Evolutionary conservation across 768 basidiomycete species (phyloP).

Genomic region (Termitomyces sp.): DNA sequence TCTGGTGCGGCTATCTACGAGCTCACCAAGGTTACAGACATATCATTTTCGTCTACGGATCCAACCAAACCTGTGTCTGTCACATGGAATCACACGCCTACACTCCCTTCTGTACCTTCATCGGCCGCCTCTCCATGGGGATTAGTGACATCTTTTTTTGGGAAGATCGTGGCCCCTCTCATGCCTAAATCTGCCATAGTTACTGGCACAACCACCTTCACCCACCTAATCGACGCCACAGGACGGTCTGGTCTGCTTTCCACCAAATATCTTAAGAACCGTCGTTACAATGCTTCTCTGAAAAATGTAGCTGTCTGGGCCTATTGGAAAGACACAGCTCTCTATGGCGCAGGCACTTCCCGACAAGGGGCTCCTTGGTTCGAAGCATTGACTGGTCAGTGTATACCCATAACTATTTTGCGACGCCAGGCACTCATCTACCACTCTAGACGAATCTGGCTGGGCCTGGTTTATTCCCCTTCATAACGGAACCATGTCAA

Average conservation of each 20-base stretch:
- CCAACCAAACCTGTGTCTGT: conserved; percentile 44
- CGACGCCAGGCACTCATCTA: background rate
- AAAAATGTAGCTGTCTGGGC: conserved; percentile 78
- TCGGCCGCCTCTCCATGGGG: conserved; percentile 34
- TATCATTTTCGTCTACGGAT: conserved; percentile 37
- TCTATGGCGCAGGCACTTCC: conserved; percentile 43
- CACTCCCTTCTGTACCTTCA: conserved; percentile 33
- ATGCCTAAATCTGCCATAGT: conserved; percentile 13
- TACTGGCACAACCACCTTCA: conserved; percentile 53
- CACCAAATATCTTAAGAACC: conserved; percentile 61
- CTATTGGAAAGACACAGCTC: conserved; percentile 55
- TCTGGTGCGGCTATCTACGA: conserved; percentile 50
- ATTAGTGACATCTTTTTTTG: conserved; percentile 20
- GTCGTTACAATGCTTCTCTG: conserved; percentile 60
- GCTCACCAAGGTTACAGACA: conserved; percentile 42
- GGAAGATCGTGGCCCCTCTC: conserved; percentile 9
- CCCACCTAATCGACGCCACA: conserved; percentile 67
- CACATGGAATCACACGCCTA: conserved; percentile 43
- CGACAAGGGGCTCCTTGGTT: conserved; percentile 61
- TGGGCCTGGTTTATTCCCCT: conserved; percentile 73
- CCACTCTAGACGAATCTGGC: conserved; percentile 51
- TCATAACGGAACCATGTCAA: conserved; percentile 56
- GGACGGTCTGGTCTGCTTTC: conserved; percentile 71
- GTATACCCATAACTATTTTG: background rate
- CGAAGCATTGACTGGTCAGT: conserved; percentile 61